Conservation (phyloP, 352 stramenopile species). For the Phytopythium kandeliae region DNA sequence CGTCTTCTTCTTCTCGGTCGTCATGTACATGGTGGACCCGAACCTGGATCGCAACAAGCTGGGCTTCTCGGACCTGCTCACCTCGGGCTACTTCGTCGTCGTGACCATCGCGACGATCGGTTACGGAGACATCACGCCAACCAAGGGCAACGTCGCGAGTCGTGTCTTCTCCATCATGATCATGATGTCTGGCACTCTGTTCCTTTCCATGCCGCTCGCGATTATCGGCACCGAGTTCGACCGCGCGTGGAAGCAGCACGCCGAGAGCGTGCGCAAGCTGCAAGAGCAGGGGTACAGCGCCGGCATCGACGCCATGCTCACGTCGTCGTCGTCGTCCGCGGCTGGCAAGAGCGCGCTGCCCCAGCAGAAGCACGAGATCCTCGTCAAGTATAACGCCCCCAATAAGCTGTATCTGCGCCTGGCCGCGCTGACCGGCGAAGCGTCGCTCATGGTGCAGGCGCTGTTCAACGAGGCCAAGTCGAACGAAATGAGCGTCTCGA, state of each 20-base stretch:
- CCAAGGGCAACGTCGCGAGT: constrained; percentile 61
- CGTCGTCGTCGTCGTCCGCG: constrained; percentile 2
- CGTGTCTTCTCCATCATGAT: constrained; percentile 69
- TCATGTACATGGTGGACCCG: constrained; percentile 80
- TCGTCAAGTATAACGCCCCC: constrained; percentile 74
- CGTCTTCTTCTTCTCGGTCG: constrained; percentile 71
- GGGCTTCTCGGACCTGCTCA: constrained; percentile 72
- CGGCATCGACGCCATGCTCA: constrained; percentile 10
- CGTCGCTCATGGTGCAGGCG: constrained; percentile 61
- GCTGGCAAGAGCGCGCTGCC: constrained; percentile 17
- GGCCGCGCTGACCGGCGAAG: constrained; percentile 53
- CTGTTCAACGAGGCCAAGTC: constrained; percentile 32
- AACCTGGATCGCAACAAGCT: constrained; percentile 54
- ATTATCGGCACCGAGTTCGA: constrained; percentile 86
- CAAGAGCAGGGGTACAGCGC: constrained; percentile 27
- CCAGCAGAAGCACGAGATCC: constrained; percentile 66
- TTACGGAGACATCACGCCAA: constrained; percentile 74
- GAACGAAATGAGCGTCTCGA: constrained; percentile 30
- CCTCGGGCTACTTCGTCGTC: constrained; percentile 69
- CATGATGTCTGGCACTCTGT: constrained; percentile 81
- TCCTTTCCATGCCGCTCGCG: constrained; percentile 80
- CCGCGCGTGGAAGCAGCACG: constrained; percentile 70
- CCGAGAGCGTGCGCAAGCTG: constrained; percentile 59
- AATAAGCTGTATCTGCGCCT: constrained; percentile 63
- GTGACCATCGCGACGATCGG: constrained; percentile 72